Conservation (phyloP, 306 rosid genomes). For the Corylus americana region DNA sequence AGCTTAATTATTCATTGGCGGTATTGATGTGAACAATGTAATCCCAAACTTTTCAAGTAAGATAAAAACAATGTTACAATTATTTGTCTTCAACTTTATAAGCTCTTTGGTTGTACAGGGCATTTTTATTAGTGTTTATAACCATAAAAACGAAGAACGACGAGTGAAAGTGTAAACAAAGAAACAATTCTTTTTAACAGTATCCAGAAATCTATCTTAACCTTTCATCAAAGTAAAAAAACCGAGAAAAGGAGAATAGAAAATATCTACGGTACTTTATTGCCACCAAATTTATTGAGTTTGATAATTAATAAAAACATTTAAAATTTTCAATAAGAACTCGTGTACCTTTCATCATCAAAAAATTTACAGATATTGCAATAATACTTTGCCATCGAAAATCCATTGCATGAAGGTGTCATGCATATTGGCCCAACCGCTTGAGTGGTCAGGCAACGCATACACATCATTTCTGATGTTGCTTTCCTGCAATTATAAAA, state of each 20-base stretch:
- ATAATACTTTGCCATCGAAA: conserved; percentile 84
- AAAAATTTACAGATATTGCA: conserved; percentile 96
- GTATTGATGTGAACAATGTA: background rate
- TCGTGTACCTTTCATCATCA: conserved; percentile 86
- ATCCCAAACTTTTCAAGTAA: background rate
- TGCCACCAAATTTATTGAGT: background rate
- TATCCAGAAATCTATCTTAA: background rate
- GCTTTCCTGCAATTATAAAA: conserved; percentile 67
- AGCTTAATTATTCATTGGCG: background rate
- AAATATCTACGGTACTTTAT: background rate
- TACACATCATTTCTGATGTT: conserved; percentile 95
- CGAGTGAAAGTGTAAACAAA: background rate
- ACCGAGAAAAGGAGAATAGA: conserved; percentile 8
- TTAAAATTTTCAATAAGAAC: conserved; percentile 22
- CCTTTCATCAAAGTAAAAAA: conserved; percentile 10
- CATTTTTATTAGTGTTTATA: too few relatives aligned
- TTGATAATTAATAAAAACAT: background rate
- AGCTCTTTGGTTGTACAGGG: background rate
- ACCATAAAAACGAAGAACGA: background rate
- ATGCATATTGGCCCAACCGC: conserved; percentile 82
- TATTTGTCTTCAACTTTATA: background rate
- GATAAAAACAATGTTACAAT: background rate
- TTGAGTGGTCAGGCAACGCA: conserved; percentile 77
- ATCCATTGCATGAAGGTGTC: conserved; percentile 83
- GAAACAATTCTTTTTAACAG: background rate